Evolutionary conservation across 1,139 yeast species (phyloP), one percentile per base, ranked within the genome.

Genomic region (Sugiyamaella paludigena): DNA sequence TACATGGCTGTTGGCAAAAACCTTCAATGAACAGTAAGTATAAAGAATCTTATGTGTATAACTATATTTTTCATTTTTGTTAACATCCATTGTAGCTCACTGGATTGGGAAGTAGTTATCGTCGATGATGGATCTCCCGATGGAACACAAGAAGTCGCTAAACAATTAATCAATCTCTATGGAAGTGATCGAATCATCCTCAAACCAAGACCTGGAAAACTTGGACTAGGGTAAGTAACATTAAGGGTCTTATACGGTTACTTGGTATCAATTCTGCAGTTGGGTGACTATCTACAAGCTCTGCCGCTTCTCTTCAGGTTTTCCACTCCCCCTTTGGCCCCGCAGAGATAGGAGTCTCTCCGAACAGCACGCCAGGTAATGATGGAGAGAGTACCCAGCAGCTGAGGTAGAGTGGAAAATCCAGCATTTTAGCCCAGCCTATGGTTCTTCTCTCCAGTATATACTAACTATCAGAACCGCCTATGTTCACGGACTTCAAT

Each of bases 71-170:
- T 5, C 24, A 5, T 24, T 27, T 3, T n/a, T 7, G 32, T n/a
- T 41, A 28, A 32, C 43, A 13, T 27, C 19, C 29, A 41, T n/a
- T 28, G 11, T 31, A 50, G 50, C 50, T 45, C 50, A 12, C 69
- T 84, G 51, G 77, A 82, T 65, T 85, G 94, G 94, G 94, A 85
- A 66, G 79, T 85, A 26, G 72, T 85, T 50, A 83, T 85, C 63
- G 92, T 85, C 46, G 94, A 85, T 62, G 94, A 85, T 63, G 81
- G 79, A 55, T 83, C 91, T 2, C 94, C 94, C 40, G 94, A 85
- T 65, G 92, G 92, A 13, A 85, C 94, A 15, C 91, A 83, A 66
- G 84, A 79, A 28, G 75, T 84, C 45, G 91, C 91, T 57, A 74
- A 78, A 57, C 79, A 84, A 68, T 74, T 85, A 58, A 78, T 82